Percentiles rank a stretch among this genome's conserved stretches.
Evolutionary conservation across 2,329 filamentous ascomycete genomes (phyloP).

Genomic region (Nemania bipapillata): DNA sequence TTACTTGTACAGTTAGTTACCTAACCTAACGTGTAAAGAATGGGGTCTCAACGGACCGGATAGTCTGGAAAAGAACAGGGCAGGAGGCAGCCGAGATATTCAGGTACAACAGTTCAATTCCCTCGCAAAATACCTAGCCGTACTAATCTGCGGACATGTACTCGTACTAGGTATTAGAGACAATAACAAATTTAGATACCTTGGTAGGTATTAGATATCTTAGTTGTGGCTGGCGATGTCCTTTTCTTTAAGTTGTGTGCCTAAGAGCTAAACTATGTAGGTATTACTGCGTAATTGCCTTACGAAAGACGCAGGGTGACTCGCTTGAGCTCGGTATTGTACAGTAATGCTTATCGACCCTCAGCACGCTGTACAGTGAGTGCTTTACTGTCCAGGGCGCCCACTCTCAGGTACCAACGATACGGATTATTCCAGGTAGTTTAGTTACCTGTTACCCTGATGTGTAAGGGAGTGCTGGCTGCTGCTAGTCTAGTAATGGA

Average conservation of each 20-base stretch:
- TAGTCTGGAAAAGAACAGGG: conserved; percentile 3
- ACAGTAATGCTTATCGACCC: conserved; percentile 36
- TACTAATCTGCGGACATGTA: too few relatives aligned
- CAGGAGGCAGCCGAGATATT: not conserved
- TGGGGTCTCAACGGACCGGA: conserved; percentile 13
- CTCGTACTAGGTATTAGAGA: conserved; percentile 1
- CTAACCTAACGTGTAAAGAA: not conserved
- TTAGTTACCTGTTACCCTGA: not conserved
- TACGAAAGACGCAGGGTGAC: conserved; percentile 36
- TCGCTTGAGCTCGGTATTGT: conserved; percentile 32
- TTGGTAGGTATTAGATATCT: too few relatives aligned
- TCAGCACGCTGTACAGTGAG: conserved; percentile 4
- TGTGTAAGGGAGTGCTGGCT: conserved; percentile 12
- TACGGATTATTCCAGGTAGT: not conserved
- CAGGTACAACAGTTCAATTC: not conserved
- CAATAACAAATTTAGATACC: conserved; percentile 16
- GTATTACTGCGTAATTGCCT: conserved; percentile 32
- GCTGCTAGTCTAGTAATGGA: conserved; percentile 20
- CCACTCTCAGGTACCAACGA: not conserved
- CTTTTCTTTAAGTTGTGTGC: conserved; percentile 21
- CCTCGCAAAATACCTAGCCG: not conserved
- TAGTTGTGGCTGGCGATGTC: conserved; percentile 21
- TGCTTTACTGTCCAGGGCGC: not conserved
- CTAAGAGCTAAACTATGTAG: conserved; percentile 12
- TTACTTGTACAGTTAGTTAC: not conserved